phyloP scores from a whole-genome alignment of 2,329 filamentous ascomycete species.

The Cryphonectria naterciae region DNA sequence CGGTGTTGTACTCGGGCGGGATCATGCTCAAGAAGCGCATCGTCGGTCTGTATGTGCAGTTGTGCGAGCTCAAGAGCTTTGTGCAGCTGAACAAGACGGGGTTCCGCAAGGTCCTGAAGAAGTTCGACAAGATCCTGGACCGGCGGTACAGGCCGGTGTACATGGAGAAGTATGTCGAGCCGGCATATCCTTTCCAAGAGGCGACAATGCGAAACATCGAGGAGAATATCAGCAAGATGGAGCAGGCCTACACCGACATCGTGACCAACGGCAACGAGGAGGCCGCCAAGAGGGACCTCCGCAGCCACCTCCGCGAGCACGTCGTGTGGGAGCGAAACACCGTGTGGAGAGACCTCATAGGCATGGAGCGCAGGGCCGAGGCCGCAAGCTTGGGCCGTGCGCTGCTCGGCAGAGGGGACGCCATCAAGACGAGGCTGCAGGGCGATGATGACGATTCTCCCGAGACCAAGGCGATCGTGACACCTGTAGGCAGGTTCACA shows the following conservation, averaged over 20 bases:
- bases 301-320: slow-evolving; percentile 90
- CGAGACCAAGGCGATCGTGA: slow-evolving; percentile 70
- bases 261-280: slow-evolving; percentile 80
- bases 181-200: slow-evolving; percentile 79
- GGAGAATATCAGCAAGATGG: slow-evolving; percentile 73
- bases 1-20: slow-evolving; percentile 66
- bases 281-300: slow-evolving; percentile 80
- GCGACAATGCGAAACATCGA: slow-evolving; percentile 73
- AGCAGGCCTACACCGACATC: slow-evolving; percentile 77
- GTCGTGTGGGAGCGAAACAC: slow-evolving; percentile 99
- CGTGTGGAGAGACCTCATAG: slow-evolving; percentile 98
- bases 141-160: slow-evolving; percentile 78
- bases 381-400: slow-evolving; percentile 89
- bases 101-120: slow-evolving; percentile 95
- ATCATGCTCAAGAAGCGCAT: slow-evolving; percentile 93
- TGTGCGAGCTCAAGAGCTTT: slow-evolving; percentile 95
- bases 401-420: slow-evolving; percentile 74
- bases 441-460: slow-evolving; percentile 75
- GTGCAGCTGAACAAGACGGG: slow-evolving; percentile 95
- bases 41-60: slow-evolving; percentile 82
- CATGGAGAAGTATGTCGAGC: slow-evolving; percentile 72
- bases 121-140: slow-evolving; percentile 96
- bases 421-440: slow-evolving; percentile 72
- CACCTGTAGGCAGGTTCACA: slow-evolving; percentile 77
- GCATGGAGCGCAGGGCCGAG: slow-evolving; percentile 92